Evolutionary conservation across 768 basidiomycete species (phyloP).

Genomic region (Hydnomerulius pinastri): DNA sequence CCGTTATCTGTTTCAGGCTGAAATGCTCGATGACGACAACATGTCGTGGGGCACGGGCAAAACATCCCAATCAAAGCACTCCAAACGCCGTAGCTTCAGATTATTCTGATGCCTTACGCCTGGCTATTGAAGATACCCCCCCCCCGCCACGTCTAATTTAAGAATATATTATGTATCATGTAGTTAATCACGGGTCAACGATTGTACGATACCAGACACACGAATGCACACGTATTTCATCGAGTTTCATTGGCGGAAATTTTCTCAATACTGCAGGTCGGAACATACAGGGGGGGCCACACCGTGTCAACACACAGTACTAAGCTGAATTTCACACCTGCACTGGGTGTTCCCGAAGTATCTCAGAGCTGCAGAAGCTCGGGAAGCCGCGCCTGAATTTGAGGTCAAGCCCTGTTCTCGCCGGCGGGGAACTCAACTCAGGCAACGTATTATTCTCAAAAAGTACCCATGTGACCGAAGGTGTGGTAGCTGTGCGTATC

Average conservation of each 20-base stretch:
- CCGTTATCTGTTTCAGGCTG: slow-evolving; percentile 12
- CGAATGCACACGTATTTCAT: not conserved
- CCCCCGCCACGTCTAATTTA: not conserved
- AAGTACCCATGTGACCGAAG: too few relatives aligned
- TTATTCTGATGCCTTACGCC: slow-evolving; percentile 11
- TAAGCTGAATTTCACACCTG: too few relatives aligned
- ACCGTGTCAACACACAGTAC: too few relatives aligned
- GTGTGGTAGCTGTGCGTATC: too few relatives aligned
- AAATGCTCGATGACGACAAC: slow-evolving; percentile 32
- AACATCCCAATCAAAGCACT: slow-evolving; percentile 2
- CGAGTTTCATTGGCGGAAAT: not conserved
- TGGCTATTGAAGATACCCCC: not conserved
- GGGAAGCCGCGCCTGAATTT: too few relatives aligned
- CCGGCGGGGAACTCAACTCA: too few relatives aligned
- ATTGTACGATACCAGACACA: slow-evolving; percentile 16
- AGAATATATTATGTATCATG: slow-evolving; percentile 1
- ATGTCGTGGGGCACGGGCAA: slow-evolving; percentile 26
- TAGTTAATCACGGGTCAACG: slow-evolving; percentile 8
- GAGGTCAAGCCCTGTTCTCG: too few relatives aligned
- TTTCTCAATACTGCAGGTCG: too few relatives aligned
- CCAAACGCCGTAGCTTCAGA: slow-evolving; percentile 6
- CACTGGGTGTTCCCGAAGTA: too few relatives aligned
- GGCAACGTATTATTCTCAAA: too few relatives aligned
- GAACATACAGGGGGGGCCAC: too few relatives aligned
- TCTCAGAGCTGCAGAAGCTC: too few relatives aligned